These are phyloP conservation scores for Mucor circinelloides DNA, from an alignment of 371 early-diverging fungal genomes.

Conservation along the genomic window DNA sequence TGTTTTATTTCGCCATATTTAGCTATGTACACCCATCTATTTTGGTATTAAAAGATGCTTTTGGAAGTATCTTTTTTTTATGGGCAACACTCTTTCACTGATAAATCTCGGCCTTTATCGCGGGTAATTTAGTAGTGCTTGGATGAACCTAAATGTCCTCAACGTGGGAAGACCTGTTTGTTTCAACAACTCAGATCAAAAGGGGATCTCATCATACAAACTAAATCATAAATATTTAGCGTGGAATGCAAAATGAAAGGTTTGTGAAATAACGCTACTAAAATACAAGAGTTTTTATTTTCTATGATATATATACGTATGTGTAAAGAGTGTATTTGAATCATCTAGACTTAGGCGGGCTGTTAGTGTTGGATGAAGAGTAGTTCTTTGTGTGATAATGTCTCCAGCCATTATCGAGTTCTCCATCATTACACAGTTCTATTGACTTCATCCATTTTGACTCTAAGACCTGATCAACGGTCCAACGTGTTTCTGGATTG, in stretches of 20 bases:
- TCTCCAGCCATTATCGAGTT: conserved; percentile 43
- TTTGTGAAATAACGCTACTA: neutral
- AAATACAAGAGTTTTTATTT: neutral
- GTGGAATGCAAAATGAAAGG: neutral
- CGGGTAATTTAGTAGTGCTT: too few relatives aligned
- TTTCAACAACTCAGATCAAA: neutral
- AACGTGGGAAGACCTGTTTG: neutral
- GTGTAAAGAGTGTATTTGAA: neutral
- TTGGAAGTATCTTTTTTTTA: too few relatives aligned
- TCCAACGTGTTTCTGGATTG: conserved; percentile 49
- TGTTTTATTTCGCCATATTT: too few relatives aligned
- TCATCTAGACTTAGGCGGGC: neutral
- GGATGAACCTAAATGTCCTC: neutral
- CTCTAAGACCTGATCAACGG: conserved; percentile 42
- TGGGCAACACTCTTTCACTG: too few relatives aligned
- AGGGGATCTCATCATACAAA: neutral
- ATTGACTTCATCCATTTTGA: conserved; percentile 46
- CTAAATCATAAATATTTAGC: neutral
- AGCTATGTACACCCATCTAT: too few relatives aligned
- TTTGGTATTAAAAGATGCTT: too few relatives aligned
- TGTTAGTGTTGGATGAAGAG: neutral
- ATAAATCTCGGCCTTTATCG: too few relatives aligned
- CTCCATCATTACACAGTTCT: conserved; percentile 50
- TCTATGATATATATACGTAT: neutral
- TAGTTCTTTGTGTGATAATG: conserved; percentile 31